phyloP scores from a whole-genome alignment of 2,329 filamentous ascomycete genomes.

The Pseudocercospora fuligena region DNA sequence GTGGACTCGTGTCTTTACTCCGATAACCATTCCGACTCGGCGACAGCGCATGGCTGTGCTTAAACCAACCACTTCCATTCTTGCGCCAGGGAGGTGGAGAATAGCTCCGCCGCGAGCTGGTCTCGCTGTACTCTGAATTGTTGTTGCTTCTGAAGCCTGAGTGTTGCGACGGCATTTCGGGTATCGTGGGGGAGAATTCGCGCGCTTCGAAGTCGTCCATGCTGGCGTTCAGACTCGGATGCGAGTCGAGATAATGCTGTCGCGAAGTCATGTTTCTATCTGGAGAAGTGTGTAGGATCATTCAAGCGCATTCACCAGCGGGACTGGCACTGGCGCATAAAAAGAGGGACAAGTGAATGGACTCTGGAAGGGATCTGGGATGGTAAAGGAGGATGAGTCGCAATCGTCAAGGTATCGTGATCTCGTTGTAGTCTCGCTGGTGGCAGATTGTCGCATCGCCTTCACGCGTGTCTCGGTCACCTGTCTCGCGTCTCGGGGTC shows the following conservation, averaged over 20 bases:
- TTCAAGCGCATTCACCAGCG: conserved; percentile 24
- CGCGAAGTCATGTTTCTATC: conserved; percentile 26
- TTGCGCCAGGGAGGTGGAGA: conserved; percentile 69
- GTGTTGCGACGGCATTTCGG: conserved; percentile 63
- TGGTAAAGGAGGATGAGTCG: background rate
- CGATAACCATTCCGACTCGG: conserved; percentile 54
- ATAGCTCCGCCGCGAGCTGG: conserved; percentile 61
- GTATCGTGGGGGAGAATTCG: conserved; percentile 58
- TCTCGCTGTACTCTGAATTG: conserved; percentile 54
- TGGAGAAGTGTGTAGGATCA: conserved; percentile 23
- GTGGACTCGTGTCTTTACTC: conserved; percentile 64
- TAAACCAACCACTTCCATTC: conserved; percentile 64
- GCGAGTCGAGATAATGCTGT: conserved; percentile 44
- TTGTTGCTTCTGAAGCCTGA: conserved; percentile 61
- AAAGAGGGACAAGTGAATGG: conserved; percentile 15
- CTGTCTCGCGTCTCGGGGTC: conserved; percentile 8
- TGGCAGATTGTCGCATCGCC: conserved; percentile 7
- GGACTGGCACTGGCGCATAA: conserved; percentile 3
- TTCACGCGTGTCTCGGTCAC: background rate
- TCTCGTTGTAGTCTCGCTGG: background rate
- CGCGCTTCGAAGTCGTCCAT: conserved; percentile 66
- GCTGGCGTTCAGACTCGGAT: conserved; percentile 64
- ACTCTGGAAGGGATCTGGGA: conserved; percentile 19
- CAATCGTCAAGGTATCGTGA: conserved; percentile 4
- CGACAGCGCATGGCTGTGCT: conserved; percentile 45